Conservation (phyloP, 768 basidiomycete genomes). For the Russula lepida region DNA sequence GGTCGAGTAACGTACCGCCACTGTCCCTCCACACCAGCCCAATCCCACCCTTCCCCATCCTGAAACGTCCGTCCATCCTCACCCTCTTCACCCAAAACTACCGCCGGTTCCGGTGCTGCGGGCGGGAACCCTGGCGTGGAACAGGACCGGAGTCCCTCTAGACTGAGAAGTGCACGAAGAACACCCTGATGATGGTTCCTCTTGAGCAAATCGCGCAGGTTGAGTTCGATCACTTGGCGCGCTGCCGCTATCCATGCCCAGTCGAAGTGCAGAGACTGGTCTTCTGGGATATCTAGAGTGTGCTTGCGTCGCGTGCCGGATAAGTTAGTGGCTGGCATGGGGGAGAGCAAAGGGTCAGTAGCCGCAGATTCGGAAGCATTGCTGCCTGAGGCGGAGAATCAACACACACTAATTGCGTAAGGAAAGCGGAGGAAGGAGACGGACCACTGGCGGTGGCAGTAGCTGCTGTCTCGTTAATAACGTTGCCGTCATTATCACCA, state of each 20-base stretch:
- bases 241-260: constrained; percentile 46
- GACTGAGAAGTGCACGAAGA: constrained; percentile 24
- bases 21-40: constrained; percentile 47
- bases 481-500: background rate
- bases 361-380: background rate
- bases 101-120: background rate
- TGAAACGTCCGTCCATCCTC: background rate
- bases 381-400: background rate
- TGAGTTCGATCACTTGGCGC: constrained; percentile 44
- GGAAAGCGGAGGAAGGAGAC: background rate
- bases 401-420: too few relatives aligned
- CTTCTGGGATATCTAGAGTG: constrained; percentile 26
- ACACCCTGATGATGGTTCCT: constrained; percentile 20
- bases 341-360: too few relatives aligned
- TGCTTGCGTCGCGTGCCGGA: constrained; percentile 22
- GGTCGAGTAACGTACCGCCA: constrained; percentile 38
- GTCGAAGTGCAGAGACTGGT: constrained; percentile 34
- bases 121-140: constrained; percentile 24
- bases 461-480: background rate
- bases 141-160: constrained; percentile 25
- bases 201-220: constrained; percentile 35
- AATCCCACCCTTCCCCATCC: constrained; percentile 44
- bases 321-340: background rate
- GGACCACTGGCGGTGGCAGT: background rate
- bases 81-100: background rate